Percentiles rank a stretch among this genome's conserved stretches.
Evolutionary conservation across 768 basidiomycete genomes (phyloP).

Genomic region (Obba rivulosa): DNA sequence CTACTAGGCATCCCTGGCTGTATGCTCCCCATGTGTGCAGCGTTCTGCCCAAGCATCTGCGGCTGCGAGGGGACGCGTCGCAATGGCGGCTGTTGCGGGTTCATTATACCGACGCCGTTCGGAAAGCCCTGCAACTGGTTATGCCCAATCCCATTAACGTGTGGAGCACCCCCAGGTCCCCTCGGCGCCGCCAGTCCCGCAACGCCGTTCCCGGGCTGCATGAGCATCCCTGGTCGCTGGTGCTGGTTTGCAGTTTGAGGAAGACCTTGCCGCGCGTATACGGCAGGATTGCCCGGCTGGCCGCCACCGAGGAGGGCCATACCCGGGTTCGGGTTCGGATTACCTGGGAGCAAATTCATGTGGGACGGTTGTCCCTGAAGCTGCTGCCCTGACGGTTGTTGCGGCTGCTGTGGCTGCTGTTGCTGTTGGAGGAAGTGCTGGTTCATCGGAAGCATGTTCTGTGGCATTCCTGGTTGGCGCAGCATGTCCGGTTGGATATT

Average conservation of each 20-base stretch:
- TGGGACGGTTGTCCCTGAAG: conserved; percentile 31
- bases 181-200: conserved; percentile 20
- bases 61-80: conserved; percentile 61
- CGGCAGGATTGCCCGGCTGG: conserved; percentile 15
- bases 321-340: conserved; percentile 17
- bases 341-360: conserved; percentile 32
- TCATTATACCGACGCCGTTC: conserved; percentile 32
- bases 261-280: no score
- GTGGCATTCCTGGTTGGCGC: conserved; percentile 36
- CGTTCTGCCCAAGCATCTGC: conserved; percentile 31
- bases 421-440: conserved; percentile 35
- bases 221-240: conserved; percentile 28
- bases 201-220: conserved; percentile 31
- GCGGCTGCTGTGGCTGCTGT: conserved; percentile 28
- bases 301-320: conserved; percentile 26
- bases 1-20: conserved; percentile 21
- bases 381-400: conserved; percentile 33
- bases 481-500: conserved; percentile 49
- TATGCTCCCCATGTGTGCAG: conserved; percentile 29
- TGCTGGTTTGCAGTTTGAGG: conserved; percentile 23
- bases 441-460: conserved; percentile 28
- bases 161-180: conserved; percentile 28
- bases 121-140: conserved; percentile 38
- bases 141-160: conserved; percentile 29
- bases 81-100: conserved; percentile 31